Base-by-base conservation (phyloP, 2,329 filamentous ascomycete species). In the Colletotrichum cordylinicola region DNA sequence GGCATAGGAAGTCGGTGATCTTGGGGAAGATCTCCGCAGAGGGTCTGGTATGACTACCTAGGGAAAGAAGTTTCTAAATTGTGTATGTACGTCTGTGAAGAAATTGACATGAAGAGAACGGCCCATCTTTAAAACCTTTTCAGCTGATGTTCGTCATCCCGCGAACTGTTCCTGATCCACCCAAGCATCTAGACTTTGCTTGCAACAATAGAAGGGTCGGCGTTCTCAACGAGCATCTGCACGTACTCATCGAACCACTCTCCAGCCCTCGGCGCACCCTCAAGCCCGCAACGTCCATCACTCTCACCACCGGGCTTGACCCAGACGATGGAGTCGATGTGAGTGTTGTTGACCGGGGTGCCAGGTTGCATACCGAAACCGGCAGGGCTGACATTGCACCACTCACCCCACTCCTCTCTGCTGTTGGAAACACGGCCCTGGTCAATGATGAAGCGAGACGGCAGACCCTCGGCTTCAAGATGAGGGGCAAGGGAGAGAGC, bases 301-400 rank as follows among this genome's bases (percentile, higher is more conserved):
- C 82, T 84, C 81, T 88, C 86, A 13, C 86, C 86, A 13, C 84
- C 85, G 0, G 86, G 86, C 82, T 88, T 88, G 66, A 86, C 82
- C 86, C 86, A 88, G 16, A 87, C 86, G 60, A 88, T 82, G 71
- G 83, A 83, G 77, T 87, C 86, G 5, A 88, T 80, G 68, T 83
- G 74, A 2, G 79, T 78, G 78, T 85, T 86, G 72, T 84, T 83
- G 16, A 82, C 81, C 2, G 80, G 78, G 9, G 84, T 85, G 21
- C 83, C 82, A 1, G 86, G 85, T 15, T 75, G 74, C 10, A 80
- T 80, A 12, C 86, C 86, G 58, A 86, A 87, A 2, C 86, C 85
- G 6, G 86, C 82, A 8, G 80, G 82, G n/a, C 78, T 77, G 66
- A 86, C 82, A 72, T 88, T 87, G 79, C 86, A 88, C 86, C 86